These are phyloP conservation scores for Schizopora paradoxa DNA, from an alignment of 1,284 basidiomycete species.

Conservation along the genomic window DNA sequence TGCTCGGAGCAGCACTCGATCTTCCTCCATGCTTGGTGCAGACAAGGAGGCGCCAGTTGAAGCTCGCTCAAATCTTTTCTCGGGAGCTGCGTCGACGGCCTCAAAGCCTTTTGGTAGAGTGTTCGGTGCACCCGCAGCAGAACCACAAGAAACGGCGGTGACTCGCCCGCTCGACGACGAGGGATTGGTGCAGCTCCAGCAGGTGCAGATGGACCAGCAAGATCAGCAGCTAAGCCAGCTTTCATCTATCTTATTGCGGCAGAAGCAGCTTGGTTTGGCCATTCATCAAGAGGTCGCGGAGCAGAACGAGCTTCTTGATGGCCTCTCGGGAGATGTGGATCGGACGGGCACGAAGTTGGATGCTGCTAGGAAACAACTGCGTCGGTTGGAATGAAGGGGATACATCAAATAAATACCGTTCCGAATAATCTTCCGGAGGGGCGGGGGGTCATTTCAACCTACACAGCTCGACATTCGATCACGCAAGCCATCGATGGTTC, in stretches of 20 bases:
- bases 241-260: constrained; percentile 78
- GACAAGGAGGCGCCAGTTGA: constrained; percentile 41
- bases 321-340: constrained; percentile 71
- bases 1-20: constrained; percentile 50
- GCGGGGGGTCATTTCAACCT: too few relatives aligned
- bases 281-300: constrained; percentile 80
- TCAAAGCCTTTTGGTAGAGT: constrained; percentile 61
- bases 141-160: constrained; percentile 75
- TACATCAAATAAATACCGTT: background rate
- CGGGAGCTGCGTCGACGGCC: constrained; percentile 28
- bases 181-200: constrained; percentile 77
- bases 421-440: background rate
- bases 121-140: constrained; percentile 58
- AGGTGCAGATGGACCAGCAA: constrained; percentile 76
- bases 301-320: constrained; percentile 86
- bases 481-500: too few relatives aligned
- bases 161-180: constrained; percentile 85
- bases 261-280: constrained; percentile 82
- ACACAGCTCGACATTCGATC: too few relatives aligned
- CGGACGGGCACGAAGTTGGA: constrained; percentile 70
- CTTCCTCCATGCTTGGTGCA: constrained; percentile 30
- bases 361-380: constrained; percentile 77
- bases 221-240: constrained; percentile 78
- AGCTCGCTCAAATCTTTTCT: constrained; percentile 56
- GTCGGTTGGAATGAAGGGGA: constrained; percentile 44